Base-by-base conservation (phyloP, 2,329 filamentous ascomycete species). In the Stylonectria norvegica region DNA sequence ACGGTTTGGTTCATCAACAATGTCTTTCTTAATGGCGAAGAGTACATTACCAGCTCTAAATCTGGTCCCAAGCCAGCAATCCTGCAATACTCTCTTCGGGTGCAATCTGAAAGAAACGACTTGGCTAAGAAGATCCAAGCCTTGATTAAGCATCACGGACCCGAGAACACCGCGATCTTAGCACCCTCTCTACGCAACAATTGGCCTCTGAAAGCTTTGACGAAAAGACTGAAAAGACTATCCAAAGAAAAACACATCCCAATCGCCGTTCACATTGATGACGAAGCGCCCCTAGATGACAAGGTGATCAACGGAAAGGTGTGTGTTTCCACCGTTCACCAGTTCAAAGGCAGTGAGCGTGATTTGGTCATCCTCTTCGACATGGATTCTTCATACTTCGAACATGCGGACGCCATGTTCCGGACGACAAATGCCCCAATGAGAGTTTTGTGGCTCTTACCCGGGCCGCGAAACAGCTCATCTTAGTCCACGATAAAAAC, bases 331-430 rank as follows among this genome's bases (percentile, higher is more conserved):
- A 60, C 57, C 0, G 60, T 60, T 30, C 59, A 63, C 23, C 57
- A 61, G 27, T 63, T 63, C 42, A 63, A 63, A 29, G 60, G 60
- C 4, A 57, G 49, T 29, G 59, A 63, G 43, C 58, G 59, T 12
- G 42, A 59, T 23, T 37, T 63, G 2, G 30, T 62, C 4, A 55
- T 63, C 28, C 39, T 62, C 3, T 41, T 57, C 20, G 54, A 48
- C 5, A 45, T 56, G 1, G 57, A 62, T 27, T 35, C 51, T 10
- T 46, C 47, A 0, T 63, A 53, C 34, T 62, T 62, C 19, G 5
- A 38, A 5, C 44, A 38, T 15, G 31, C 3, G 58, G 51, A 1
- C 51, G 56, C 9, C 42, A 59, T 30, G 31, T 52, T n/a, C 56
- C 56, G 4, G 57, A 60, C n/a, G 51, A 59, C 27, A 39, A 28